phyloP scores from a whole-genome alignment of 805 yeast species.

The Saccharomyces paradoxus region DNA sequence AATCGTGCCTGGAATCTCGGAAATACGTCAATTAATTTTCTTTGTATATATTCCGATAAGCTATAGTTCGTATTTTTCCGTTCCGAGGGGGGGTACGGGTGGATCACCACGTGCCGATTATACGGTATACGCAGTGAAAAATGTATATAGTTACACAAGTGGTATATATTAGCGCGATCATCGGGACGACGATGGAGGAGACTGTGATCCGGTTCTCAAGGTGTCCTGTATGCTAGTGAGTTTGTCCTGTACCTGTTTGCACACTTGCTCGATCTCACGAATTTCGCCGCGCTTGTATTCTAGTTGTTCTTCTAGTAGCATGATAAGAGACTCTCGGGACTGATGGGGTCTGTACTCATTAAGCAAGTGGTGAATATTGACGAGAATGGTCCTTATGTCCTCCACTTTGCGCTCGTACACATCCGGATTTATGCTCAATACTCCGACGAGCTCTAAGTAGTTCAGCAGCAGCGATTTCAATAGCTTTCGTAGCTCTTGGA shows the following conservation, averaged over 20 bases:
- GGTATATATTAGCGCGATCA: not conserved
- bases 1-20: not conserved
- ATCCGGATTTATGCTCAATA: constrained; percentile 66
- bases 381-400: constrained; percentile 66
- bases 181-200: not conserved
- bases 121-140: not conserved
- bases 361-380: constrained; percentile 84
- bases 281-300: constrained; percentile 54
- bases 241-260: constrained; percentile 35
- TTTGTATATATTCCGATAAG: not conserved
- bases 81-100: not conserved
- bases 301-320: constrained; percentile 63
- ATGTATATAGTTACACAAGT: not conserved
- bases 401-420: constrained; percentile 59
- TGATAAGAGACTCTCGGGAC: constrained; percentile 77
- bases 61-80: not conserved
- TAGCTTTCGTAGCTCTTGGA: constrained; percentile 70
- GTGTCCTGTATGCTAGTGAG: constrained; percentile 27
- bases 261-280: constrained; percentile 32
- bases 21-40: not conserved
- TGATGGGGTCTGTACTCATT: constrained; percentile 95
- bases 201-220: not conserved
- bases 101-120: not conserved
- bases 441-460: constrained; percentile 74
- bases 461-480: constrained; percentile 71